Base-by-base conservation (phyloP, 2,329 filamentous ascomycete genomes). In the Aspergillus awamori region DNA sequence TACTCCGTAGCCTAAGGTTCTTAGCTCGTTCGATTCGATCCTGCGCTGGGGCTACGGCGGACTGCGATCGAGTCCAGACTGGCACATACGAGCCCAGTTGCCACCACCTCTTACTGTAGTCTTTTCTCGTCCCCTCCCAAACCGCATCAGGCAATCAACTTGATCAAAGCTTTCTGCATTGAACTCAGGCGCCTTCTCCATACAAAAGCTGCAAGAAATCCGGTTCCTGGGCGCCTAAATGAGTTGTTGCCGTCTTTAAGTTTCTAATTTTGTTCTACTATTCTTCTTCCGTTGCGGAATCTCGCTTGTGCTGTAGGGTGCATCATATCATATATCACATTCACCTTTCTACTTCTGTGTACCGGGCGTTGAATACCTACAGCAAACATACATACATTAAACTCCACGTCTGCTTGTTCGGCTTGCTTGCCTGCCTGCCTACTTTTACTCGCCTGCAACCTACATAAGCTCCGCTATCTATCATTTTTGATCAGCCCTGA, bases 101-200 rank as follows among this genome's bases (percentile, higher is more conserved):
- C 54, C 59, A 57, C 53, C 33, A 36, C 33, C 30, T 33, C 30
- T 30, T 11, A 10, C 10, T 28, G 8, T 28, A 20, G 26, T 11
- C 10, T 4, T 30, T 11, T 4, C 10, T 33, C 1, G 4, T 13
- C 13, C 5, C 33, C 5, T 36, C 54, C 54, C 54, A 22, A 33
- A 45, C 57, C 57, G 22, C 53, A 28, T 45, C 53, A 45, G 53
- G 38, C 53, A 55, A 56, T 56, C 39, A 36, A 22, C 43, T 41
- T 17, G 38, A 45, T 30, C 53, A 53, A 47, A 58, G 59, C 59
- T 61, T 58, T 36, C 33, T 45, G 53, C 53, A 49, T 53, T 30
- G 57, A 49, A 39, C 38, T 41, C 48, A 20, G 24, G 22, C 51
- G 30, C 30, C 30, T 11, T 41, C 28, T 39, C 28, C 22, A 47